These are phyloP conservation scores for Candida namnaoensis DNA, from an alignment of 805 yeast species.

Conservation along the genomic window DNA sequence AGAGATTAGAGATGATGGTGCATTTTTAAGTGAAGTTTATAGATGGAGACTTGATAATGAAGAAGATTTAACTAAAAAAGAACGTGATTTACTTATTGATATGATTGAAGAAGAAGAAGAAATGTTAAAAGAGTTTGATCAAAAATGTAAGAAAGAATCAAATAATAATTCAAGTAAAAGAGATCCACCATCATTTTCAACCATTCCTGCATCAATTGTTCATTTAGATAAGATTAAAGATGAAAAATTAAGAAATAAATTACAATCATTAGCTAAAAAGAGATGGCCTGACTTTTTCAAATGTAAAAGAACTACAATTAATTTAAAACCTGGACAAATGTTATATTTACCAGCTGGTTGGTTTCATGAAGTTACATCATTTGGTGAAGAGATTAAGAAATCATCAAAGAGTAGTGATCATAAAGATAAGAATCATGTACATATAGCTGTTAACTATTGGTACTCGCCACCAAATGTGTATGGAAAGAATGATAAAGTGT, in stretches of 20 bases:
- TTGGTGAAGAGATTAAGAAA: constrained; percentile 24
- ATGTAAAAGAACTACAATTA: constrained; percentile 33
- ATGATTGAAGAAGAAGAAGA: constrained; percentile 21
- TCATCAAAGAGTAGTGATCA: no score
- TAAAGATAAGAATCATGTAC: constrained; percentile 21
- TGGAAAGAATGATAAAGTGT: constrained; percentile 18
- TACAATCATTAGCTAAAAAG: constrained; percentile 27
- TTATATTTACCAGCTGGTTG: constrained; percentile 69
- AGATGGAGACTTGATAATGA: constrained; percentile 30
- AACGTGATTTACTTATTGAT: constrained; percentile 14
- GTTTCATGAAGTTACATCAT: constrained; percentile 77
- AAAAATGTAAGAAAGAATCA: constrained; percentile 4
- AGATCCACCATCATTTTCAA: constrained; percentile 67
- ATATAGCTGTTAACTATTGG: constrained; percentile 70
- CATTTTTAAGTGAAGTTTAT: constrained; percentile 40
- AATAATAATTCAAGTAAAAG: constrained; percentile 14
- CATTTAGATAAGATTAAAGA: constrained; percentile 48
- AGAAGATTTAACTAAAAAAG: constrained; percentile 10
- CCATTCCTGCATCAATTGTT: constrained; percentile 51
- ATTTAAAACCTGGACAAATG: constrained; percentile 56
- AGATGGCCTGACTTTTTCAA: constrained; percentile 41
- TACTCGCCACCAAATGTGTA: constrained; percentile 50
- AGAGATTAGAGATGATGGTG: constrained; percentile 52
- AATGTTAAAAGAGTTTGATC: constrained; percentile 8
- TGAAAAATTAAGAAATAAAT: constrained; percentile 11